phyloP scores from a whole-genome alignment of 371 early-diverging fungal genomes.

The Mucor indicus region DNA sequence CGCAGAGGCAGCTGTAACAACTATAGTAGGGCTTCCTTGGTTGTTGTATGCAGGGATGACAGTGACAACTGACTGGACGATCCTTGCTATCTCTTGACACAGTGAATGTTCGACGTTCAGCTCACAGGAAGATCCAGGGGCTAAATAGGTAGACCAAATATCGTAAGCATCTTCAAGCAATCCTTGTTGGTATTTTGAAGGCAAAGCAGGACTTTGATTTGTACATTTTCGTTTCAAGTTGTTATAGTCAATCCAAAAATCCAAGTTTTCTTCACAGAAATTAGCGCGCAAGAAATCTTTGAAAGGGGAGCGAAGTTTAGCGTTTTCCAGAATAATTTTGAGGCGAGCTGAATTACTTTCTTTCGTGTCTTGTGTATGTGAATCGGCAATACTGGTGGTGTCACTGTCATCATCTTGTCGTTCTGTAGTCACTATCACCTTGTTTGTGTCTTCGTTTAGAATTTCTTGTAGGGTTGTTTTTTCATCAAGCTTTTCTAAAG shows the following conservation, averaged over 20 bases:
- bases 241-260: slow-evolving; percentile 63
- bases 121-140: slow-evolving; percentile 52
- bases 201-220: slow-evolving; percentile 32
- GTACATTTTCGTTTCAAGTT: slow-evolving; percentile 37
- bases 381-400: slow-evolving; percentile 11
- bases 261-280: slow-evolving; percentile 71
- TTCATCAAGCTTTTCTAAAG: slow-evolving; percentile 4
- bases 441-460: slow-evolving; percentile 16
- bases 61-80: slow-evolving; percentile 45
- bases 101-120: slow-evolving; percentile 56
- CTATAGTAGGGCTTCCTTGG: slow-evolving; percentile 30
- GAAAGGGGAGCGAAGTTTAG: slow-evolving; percentile 59
- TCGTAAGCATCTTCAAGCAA: slow-evolving; percentile 59
- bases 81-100: slow-evolving; percentile 43
- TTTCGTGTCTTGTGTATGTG: slow-evolving; percentile 22
- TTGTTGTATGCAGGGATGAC: slow-evolving; percentile 31
- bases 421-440: slow-evolving; percentile 6
- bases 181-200: slow-evolving; percentile 32
- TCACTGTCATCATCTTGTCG: slow-evolving; percentile 5
- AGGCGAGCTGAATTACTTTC: slow-evolving; percentile 58
- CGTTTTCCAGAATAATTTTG: slow-evolving; percentile 58
- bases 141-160: slow-evolving; percentile 62
- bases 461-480: slow-evolving; percentile 18
- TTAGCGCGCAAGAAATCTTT: slow-evolving; percentile 63
- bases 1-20: slow-evolving; percentile 37